phyloP scores from a whole-genome alignment of 2,329 filamentous ascomycete genomes.

The Grosmannia huntii region DNA sequence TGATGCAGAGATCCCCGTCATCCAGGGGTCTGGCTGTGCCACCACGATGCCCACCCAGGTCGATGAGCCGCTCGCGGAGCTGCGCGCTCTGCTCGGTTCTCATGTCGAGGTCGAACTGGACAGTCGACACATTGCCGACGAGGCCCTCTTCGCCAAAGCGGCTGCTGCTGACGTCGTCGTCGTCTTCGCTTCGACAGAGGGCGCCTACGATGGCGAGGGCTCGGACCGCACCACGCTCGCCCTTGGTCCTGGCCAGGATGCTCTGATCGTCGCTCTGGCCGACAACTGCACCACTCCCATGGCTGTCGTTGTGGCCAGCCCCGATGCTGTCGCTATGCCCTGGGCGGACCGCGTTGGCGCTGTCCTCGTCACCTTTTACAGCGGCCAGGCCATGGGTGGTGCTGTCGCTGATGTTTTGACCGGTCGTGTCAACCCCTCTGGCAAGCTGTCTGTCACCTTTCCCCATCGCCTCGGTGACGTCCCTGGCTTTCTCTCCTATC shows the following conservation, averaged over 20 bases:
- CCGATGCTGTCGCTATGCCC: conserved; percentile 56
- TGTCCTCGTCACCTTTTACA: conserved; percentile 59
- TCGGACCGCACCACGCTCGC: conserved; percentile 48
- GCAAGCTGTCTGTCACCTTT: conserved; percentile 56
- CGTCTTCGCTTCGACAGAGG: conserved; percentile 58
- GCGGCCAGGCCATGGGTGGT: conserved; percentile 56
- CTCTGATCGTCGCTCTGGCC: conserved; percentile 48
- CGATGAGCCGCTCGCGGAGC: conserved; percentile 27
- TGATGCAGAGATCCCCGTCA: conserved; percentile 39
- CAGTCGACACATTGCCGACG: conserved; percentile 41
- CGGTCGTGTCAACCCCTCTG: conserved; percentile 49
- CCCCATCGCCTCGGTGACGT: conserved; percentile 56
- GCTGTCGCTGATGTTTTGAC: conserved; percentile 54
- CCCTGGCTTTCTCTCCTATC: conserved; percentile 64
- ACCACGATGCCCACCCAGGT: conserved; percentile 25
- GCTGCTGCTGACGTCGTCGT: conserved; percentile 41
- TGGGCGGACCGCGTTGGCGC: conserved; percentile 53
- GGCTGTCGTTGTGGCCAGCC: conserved; percentile 55
- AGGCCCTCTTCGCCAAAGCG: not conserved
- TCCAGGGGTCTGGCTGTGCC: conserved; percentile 4
- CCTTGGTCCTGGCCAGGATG: conserved; percentile 43
- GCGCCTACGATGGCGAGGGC: conserved; percentile 64
- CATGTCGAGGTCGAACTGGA: conserved; percentile 46
- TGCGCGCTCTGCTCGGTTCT: conserved; percentile 36
- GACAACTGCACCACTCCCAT: conserved; percentile 46